These are phyloP conservation scores for Hygrocybe coccinea DNA, from an alignment of 768 basidiomycete genomes.

Conservation along the genomic window DNA sequence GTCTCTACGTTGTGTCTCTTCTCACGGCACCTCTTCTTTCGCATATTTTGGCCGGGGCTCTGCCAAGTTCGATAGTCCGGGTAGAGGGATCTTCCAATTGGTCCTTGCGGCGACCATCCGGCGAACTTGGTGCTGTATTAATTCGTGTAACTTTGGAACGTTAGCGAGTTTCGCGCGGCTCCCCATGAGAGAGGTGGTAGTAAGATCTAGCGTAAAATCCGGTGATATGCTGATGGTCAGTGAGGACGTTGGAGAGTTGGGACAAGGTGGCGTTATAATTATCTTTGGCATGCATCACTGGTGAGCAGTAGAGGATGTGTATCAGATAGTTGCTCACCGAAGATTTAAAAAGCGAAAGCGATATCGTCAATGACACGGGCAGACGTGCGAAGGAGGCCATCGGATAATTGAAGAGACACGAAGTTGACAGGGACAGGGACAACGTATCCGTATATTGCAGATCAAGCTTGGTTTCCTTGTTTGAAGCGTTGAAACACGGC, in stretches of 20 bases:
- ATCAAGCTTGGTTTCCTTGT: conserved; percentile 76
- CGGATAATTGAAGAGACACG: conserved; percentile 80
- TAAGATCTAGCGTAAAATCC: conserved; percentile 80
- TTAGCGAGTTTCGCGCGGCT: conserved; percentile 97
- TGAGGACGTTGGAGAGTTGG: conserved; percentile 49
- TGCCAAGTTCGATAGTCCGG: conserved; percentile 47
- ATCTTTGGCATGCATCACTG: conserved; percentile 41
- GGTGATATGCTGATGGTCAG: conserved; percentile 74
- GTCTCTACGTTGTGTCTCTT: not conserved
- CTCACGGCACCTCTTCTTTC: not conserved
- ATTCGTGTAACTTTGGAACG: conserved; percentile 93
- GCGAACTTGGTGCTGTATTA: conserved; percentile 82
- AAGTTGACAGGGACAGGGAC: conserved; percentile 79
- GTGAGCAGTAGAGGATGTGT: conserved; percentile 3
- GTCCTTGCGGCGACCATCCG: conserved; percentile 54
- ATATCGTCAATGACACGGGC: conserved; percentile 76
- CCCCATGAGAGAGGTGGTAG: conserved; percentile 88
- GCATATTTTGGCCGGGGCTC: conserved; percentile 16
- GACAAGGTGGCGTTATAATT: conserved; percentile 55
- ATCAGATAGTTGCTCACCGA: conserved; percentile 39
- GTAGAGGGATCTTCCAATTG: conserved; percentile 64
- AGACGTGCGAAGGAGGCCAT: conserved; percentile 77
- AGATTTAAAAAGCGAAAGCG: conserved; percentile 68
- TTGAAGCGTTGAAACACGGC: conserved; percentile 9
- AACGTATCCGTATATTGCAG: conserved; percentile 79